Conservation (phyloP, 495 filamentous ascomycete species). For the Xylaria grammica region DNA sequence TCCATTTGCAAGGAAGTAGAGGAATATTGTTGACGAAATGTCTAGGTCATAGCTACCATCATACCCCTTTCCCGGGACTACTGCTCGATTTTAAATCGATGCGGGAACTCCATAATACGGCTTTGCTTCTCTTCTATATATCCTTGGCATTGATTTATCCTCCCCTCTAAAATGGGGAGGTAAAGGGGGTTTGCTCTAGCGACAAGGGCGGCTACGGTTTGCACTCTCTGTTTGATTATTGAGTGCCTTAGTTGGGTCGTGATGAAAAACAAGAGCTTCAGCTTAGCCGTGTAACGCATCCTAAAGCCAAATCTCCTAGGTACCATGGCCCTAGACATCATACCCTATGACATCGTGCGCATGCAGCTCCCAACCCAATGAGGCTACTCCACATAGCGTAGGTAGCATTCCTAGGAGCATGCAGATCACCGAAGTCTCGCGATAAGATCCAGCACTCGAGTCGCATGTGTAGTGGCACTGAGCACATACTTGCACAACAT, state of each 20-base stretch:
- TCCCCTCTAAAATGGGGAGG: too few relatives aligned
- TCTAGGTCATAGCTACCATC: not conserved
- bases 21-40: not conserved
- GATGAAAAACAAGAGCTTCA: not conserved
- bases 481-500: conserved; percentile 10
- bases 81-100: not conserved
- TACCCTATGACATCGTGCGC: not conserved
- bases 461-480: not conserved
- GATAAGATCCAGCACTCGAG: conserved; percentile 2
- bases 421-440: conserved; percentile 5
- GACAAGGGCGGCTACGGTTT: too few relatives aligned
- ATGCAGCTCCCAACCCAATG: not conserved
- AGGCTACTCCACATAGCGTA: not conserved
- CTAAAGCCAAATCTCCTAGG: not conserved
- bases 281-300: not conserved
- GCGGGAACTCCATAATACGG: not conserved
- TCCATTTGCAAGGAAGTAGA: not conserved
- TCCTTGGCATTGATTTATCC: too few relatives aligned
- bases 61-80: not conserved
- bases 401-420: not conserved
- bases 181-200: too few relatives aligned
- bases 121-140: not conserved
- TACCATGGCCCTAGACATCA: not conserved
- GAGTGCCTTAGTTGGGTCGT: not conserved
- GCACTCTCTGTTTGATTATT: not conserved